Evolutionary conservation across 768 basidiomycete species (phyloP).

Genomic region (Crassisporium funariophilum): DNA sequence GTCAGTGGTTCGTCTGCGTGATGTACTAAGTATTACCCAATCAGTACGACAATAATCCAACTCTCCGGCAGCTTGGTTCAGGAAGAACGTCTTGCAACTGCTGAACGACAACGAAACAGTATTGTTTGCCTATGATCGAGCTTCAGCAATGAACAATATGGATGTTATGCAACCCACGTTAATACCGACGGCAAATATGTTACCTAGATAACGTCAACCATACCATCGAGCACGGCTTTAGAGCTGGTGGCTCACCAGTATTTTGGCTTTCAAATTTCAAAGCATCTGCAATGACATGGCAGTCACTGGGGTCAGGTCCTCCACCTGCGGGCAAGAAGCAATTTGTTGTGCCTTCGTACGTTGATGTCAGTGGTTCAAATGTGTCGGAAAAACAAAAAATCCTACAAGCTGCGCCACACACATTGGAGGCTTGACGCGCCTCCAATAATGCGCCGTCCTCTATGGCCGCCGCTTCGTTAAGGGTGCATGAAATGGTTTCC

Average conservation of each 20-base stretch:
- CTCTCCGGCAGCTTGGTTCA: slow-evolving; percentile 42
- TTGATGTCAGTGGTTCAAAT: background rate
- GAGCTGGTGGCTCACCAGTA: too few relatives aligned
- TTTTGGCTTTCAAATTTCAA: slow-evolving; percentile 49
- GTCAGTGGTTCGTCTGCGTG: background rate
- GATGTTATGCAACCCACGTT: too few relatives aligned
- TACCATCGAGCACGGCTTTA: too few relatives aligned
- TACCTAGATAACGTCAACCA: too few relatives aligned
- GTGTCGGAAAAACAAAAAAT: background rate
- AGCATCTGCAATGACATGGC: slow-evolving; percentile 50
- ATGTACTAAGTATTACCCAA: slow-evolving; percentile 34
- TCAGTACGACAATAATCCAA: slow-evolving; percentile 47
- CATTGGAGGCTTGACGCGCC: slow-evolving; percentile 33
- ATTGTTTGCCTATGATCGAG: slow-evolving; percentile 40
- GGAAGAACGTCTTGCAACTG: slow-evolving; percentile 47
- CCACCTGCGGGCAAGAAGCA: slow-evolving; percentile 48
- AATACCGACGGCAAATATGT: too few relatives aligned
- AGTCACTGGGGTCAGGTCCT: slow-evolving; percentile 50
- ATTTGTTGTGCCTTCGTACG: slow-evolving; percentile 35
- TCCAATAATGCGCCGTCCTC: slow-evolving; percentile 15
- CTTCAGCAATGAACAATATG: too few relatives aligned
- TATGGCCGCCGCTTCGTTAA: slow-evolving; percentile 1
- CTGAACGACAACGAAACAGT: slow-evolving; percentile 36
- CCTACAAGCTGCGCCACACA: slow-evolving; percentile 44
- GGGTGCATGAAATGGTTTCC: slow-evolving; percentile 21